phyloP scores from a whole-genome alignment of 192 early-diverging fungal species.

The Coemansia sp. region DNA sequence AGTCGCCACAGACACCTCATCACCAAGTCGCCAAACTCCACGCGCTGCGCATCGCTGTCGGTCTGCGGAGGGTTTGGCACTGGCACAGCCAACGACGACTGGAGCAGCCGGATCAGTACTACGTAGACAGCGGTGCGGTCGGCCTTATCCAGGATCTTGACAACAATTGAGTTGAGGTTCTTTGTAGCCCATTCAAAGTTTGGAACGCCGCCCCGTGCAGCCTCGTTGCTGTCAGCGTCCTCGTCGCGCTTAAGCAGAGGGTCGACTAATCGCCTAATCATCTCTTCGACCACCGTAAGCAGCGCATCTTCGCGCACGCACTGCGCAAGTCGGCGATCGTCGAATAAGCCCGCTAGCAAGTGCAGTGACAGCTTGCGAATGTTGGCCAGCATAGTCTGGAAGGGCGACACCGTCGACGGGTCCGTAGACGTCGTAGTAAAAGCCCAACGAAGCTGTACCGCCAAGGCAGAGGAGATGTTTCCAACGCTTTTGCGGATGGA shows the following conservation, averaged over 20 bases:
- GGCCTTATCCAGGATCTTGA: constrained; percentile 86
- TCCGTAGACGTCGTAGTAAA: constrained; percentile 27
- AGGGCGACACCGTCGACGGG: constrained; percentile 15
- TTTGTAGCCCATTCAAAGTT: constrained; percentile 1
- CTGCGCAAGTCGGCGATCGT: constrained; percentile 61
- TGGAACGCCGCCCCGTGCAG: not conserved
- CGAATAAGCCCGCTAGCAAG: constrained; percentile 73
- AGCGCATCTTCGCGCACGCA: constrained; percentile 64
- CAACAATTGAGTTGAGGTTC: constrained; percentile 79
- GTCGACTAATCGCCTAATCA: constrained; percentile 79
- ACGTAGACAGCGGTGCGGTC: constrained; percentile 76
- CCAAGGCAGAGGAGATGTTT: constrained; percentile 21
- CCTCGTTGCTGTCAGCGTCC: constrained; percentile 2
- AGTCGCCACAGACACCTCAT: constrained; percentile 98
- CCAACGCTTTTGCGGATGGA: constrained; percentile 20
- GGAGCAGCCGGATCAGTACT: constrained; percentile 72
- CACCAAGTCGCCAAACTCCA: constrained; percentile 76
- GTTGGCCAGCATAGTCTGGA: constrained; percentile 48
- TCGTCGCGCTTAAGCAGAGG: constrained; percentile 59
- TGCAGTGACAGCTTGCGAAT: constrained; percentile 66
- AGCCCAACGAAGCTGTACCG: constrained; percentile 33
- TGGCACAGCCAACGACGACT: constrained; percentile 52
- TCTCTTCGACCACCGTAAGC: constrained; percentile 67
- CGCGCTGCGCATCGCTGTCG: constrained; percentile 55
- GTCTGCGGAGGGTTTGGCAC: constrained; percentile 55